Percentiles rank a stretch among this genome's conserved stretches.
Conservation (phyloP, 345 rosid genomes). For the Dipteronia sinensis region DNA sequence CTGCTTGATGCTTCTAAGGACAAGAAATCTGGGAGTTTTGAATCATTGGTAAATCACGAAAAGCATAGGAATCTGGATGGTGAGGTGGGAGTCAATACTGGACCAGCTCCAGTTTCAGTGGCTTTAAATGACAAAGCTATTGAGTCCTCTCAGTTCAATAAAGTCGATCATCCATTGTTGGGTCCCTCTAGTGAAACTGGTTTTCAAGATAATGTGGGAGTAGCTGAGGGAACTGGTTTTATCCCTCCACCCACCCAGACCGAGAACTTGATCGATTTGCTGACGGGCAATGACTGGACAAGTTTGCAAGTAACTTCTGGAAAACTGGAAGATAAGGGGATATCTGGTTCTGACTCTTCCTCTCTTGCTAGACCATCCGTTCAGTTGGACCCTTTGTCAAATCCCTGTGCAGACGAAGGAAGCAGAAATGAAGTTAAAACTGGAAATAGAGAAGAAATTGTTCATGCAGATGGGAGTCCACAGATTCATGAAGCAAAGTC, state of each 20-base stretch:
- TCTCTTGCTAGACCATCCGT: conserved; percentile 18
- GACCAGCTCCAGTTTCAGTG: conserved; percentile 12
- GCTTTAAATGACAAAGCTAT: conserved; percentile 28
- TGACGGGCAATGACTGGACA: conserved; percentile 42
- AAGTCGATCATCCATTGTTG: conserved; percentile 25
- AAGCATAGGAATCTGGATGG: conserved; percentile 21
- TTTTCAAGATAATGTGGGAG: conserved; percentile 17
- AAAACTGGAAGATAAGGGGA: conserved; percentile 33
- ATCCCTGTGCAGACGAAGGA: conserved; percentile 13
- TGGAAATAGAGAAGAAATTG: conserved; percentile 24
- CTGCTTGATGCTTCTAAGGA: conserved; percentile 24
- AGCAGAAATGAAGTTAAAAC: conserved; percentile 10
- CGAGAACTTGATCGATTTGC: conserved; percentile 44
- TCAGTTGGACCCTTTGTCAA: conserved; percentile 15
- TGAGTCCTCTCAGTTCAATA: conserved; percentile 29
- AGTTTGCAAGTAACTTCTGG: conserved; percentile 29
- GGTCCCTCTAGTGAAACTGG: conserved; percentile 32
- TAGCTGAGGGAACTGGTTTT: conserved; percentile 18
- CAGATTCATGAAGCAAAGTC: conserved; percentile 27
- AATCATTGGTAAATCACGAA: conserved; percentile 17
- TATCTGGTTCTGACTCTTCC: conserved; percentile 24
- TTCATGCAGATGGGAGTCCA: conserved; percentile 24
- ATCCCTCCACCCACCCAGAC: conserved; percentile 29
- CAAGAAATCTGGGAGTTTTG: conserved; percentile 22
- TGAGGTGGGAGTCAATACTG: conserved; percentile 14